Evolutionary conservation across 306 rosid species (phyloP).

Genomic region (Cercis canadensis): DNA sequence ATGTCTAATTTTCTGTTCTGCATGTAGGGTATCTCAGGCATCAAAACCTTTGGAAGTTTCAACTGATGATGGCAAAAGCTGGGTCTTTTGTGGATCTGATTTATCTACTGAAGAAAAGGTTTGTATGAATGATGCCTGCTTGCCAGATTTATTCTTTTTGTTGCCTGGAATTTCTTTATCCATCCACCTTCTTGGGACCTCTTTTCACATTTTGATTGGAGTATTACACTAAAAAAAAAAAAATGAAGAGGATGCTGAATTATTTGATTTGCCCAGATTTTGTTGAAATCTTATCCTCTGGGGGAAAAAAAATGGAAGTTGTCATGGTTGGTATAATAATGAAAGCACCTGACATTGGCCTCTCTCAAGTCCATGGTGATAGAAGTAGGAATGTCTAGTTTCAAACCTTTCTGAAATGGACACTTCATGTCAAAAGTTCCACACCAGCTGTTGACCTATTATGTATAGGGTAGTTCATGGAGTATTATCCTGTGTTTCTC

Average conservation of each 20-base stretch:
- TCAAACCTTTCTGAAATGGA: background rate
- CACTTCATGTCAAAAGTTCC: no score
- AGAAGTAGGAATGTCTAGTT: background rate
- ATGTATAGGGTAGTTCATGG: background rate
- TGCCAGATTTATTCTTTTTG: background rate
- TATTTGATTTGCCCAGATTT: background rate
- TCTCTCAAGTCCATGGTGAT: no score
- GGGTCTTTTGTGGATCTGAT: slow-evolving; percentile 88
- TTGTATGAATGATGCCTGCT: slow-evolving; percentile 9
- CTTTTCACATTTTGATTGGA: background rate
- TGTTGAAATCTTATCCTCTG: no score
- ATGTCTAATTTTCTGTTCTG: slow-evolving; percentile 31
- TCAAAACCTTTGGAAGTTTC: slow-evolving; percentile 41
- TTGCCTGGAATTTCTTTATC: background rate
- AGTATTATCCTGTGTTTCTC: background rate
- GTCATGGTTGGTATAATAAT: background rate
- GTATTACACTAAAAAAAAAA: background rate
- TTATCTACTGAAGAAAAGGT: slow-evolving; percentile 84
- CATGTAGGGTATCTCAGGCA: slow-evolving; percentile 52
- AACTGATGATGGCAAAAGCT: slow-evolving; percentile 33
- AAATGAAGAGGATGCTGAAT: background rate
- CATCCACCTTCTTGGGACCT: slow-evolving; percentile 8
- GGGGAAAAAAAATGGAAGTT: no score
- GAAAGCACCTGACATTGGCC: no score
- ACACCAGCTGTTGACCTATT: no score